phyloP scores from a whole-genome alignment of 805 yeast species.

The Candida krabiensis region DNA sequence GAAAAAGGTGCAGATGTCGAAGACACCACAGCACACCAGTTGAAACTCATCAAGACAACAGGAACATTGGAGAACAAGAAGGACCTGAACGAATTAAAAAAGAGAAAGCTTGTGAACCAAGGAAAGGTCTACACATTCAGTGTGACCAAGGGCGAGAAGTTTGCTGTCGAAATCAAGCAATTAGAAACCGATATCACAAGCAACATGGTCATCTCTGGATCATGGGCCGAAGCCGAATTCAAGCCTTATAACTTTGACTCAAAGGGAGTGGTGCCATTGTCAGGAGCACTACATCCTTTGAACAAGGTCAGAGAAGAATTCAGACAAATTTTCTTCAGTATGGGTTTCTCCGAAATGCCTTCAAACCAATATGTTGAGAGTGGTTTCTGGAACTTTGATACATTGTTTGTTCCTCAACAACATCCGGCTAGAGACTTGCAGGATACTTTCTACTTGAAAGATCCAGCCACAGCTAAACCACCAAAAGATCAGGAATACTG shows the following conservation, averaged over 20 bases:
- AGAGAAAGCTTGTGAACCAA: slow-evolving; percentile 80
- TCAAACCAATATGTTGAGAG: slow-evolving; percentile 97
- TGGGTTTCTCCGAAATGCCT: slow-evolving; percentile 99
- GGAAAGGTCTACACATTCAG: slow-evolving; percentile 73
- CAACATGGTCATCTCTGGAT: slow-evolving; percentile 82
- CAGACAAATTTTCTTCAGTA: slow-evolving; percentile 93
- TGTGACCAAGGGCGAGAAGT: slow-evolving; percentile 79
- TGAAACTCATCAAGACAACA: slow-evolving; percentile 53
- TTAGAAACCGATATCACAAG: slow-evolving; percentile 92
- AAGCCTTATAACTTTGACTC: slow-evolving; percentile 96
- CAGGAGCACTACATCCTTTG: slow-evolving; percentile 96
- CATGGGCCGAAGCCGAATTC: slow-evolving; percentile 82
- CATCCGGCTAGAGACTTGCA: slow-evolving; percentile 99
- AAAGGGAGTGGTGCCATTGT: slow-evolving; percentile 80
- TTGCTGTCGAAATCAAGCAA: slow-evolving; percentile 75
- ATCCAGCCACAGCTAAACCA: slow-evolving; percentile 76
- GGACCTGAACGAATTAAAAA: slow-evolving; percentile 81
- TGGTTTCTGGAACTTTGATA: slow-evolving; percentile 99
- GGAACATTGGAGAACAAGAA: slow-evolving; percentile 61
- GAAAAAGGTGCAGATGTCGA: slow-evolving; percentile 48
- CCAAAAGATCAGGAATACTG: slow-evolving; percentile 83
- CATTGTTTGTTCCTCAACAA: slow-evolving; percentile 96
- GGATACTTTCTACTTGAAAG: slow-evolving; percentile 96
- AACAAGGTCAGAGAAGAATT: slow-evolving; percentile 97
- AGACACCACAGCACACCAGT: slow-evolving; percentile 66